These are phyloP conservation scores for Arthrobotrys pseudoclavata DNA, from an alignment of 2,329 filamentous ascomycete species.

Conservation along the genomic window DNA sequence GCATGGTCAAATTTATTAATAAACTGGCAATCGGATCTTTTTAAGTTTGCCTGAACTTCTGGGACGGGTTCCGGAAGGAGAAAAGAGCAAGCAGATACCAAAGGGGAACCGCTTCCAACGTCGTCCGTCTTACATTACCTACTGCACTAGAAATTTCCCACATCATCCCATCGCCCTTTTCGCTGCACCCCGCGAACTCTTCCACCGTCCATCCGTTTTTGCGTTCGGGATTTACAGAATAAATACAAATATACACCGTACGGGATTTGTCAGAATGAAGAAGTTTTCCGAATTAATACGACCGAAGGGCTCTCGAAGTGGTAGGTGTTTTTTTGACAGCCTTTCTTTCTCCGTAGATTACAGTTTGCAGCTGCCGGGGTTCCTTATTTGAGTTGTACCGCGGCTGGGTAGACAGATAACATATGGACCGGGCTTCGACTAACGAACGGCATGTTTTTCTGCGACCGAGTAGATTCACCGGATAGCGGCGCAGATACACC, in stretches of 20 bases:
- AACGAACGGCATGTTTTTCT: neutral
- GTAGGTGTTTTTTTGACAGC: conserved; percentile 21
- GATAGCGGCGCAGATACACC: conserved; percentile 71
- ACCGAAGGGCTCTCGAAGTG: conserved; percentile 43
- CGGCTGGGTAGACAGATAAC: neutral
- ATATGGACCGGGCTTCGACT: conserved; percentile 2
- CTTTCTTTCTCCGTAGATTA: neutral
- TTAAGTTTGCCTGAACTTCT: conserved; percentile 17
- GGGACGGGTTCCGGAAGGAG: neutral
- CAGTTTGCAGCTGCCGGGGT: neutral
- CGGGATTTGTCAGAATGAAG: conserved; percentile 27
- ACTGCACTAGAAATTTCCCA: neutral
- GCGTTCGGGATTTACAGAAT: neutral
- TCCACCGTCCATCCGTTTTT: neutral
- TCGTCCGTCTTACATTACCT: conserved; percentile 18
- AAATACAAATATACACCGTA: conserved; percentile 4
- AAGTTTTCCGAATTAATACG: conserved; percentile 56
- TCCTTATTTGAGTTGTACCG: conserved; percentile 1
- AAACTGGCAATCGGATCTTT: conserved; percentile 10
- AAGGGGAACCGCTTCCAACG: neutral
- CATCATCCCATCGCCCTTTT: conserved; percentile 1
- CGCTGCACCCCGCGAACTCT: conserved; percentile 1
- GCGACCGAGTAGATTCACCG: conserved; percentile 33
- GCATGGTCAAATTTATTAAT: neutral
- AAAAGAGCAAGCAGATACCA: neutral